Evolutionary conservation across 768 basidiomycete species (phyloP), one percentile per base, ranked within the genome.

Genomic region (Suillus luteus): DNA sequence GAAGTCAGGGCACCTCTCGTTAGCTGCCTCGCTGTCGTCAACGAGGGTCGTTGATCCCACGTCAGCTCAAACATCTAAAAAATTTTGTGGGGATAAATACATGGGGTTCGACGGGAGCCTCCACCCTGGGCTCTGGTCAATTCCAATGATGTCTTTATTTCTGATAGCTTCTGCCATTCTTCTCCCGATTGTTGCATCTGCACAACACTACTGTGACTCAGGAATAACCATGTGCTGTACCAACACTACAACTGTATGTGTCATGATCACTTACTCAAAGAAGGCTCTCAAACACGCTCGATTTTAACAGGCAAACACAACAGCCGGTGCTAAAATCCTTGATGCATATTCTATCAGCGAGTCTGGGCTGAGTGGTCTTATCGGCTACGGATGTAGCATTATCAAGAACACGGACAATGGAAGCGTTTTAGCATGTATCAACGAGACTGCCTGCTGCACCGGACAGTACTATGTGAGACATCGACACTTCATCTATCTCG

Each of bases 381-480:
- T 55, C 7, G 54, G 54, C 54, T 35, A 35, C 6, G 31, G 33
- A 3, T 55, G 54, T n/a, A 55, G 48, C 24, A 14, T 5, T 15
- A 24, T 49, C 22, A 24, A 24, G 15, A 8, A 33, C 12, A 6
- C 11, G 12, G 33, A 35, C 35, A 33, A 54, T 54, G 33, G 33
- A 54, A 54, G 19, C 11, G 48, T 24, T 15, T 55, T 33, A n/a
- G 11, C 1, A 14, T 35, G 54, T 55, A 10, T 35, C 33, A 7
- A 55, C 11, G 19, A 33, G 33, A 55, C 54, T 35, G n/a, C 12
- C 12, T 55, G 54, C 12, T 55, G 54, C 33, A 55, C 33, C 7
- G 33, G 19, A 11, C 24, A 24, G 14, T 35, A 55, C 33, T 35
- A 55, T 19, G 46, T 51, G 33, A 3, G 75, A 76, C 33, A 72